Evolutionary conservation across 805 yeast species (phyloP).

Genomic region (Ogataea allantospora): DNA sequence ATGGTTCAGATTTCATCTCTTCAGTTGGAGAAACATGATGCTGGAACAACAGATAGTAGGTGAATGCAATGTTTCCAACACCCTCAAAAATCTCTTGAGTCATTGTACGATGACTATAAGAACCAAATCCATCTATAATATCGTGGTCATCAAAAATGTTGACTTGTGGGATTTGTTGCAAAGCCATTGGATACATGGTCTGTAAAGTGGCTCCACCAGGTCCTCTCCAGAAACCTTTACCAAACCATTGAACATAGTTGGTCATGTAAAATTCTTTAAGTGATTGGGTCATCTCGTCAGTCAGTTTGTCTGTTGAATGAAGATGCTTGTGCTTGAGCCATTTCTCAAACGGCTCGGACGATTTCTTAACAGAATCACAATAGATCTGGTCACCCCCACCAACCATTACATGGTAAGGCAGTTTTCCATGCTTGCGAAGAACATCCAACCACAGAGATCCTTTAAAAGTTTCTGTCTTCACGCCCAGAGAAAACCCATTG

Average conservation of each 20-base stretch:
- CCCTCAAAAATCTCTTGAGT: slow-evolving; percentile 60
- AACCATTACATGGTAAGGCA: slow-evolving; percentile 85
- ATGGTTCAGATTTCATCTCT: slow-evolving; percentile 39
- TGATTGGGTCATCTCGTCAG: slow-evolving; percentile 50
- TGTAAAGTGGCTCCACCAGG: slow-evolving; percentile 64
- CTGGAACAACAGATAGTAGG: slow-evolving; percentile 88
- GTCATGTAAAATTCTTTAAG: slow-evolving; percentile 65
- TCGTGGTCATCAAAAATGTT: slow-evolving; percentile 95
- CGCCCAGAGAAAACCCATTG: slow-evolving; percentile 81
- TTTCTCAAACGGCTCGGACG: slow-evolving; percentile 49
- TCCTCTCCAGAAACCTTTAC: slow-evolving; percentile 84
- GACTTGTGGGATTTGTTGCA: slow-evolving; percentile 80
- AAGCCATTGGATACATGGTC: slow-evolving; percentile 64
- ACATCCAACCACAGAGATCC: slow-evolving; percentile 89
- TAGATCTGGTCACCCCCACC: slow-evolving; percentile 98
- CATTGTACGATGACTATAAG: slow-evolving; percentile 79
- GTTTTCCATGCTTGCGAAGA: slow-evolving; percentile 55
- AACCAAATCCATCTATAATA: slow-evolving; percentile 94
- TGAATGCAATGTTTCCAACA: slow-evolving; percentile 77
- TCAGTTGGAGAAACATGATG: slow-evolving; percentile 64
- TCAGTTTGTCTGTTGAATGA: slow-evolving; percentile 38
- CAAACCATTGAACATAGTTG: slow-evolving; percentile 86
- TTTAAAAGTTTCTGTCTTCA: slow-evolving; percentile 63
- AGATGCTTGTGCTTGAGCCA: slow-evolving; percentile 64
- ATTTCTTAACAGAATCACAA: slow-evolving; percentile 72